These are phyloP conservation scores for Cordyceps militaris DNA, from an alignment of 2,329 filamentous ascomycete species.

Conservation along the genomic window DNA sequence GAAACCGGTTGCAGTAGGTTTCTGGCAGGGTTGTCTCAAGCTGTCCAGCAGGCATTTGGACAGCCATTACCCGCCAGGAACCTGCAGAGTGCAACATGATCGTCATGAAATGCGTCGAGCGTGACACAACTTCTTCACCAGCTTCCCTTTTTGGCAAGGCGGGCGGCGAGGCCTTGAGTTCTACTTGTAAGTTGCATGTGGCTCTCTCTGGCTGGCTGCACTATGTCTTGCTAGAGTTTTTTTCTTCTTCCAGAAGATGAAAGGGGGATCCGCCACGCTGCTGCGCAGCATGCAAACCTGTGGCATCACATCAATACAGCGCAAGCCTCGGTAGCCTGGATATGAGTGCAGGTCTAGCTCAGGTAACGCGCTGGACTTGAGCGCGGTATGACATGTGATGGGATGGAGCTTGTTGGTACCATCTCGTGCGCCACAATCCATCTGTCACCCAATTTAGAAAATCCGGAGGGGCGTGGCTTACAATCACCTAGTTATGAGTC, in stretches of 20 bases:
- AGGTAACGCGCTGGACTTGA: not conserved
- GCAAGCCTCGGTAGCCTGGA: slow-evolving; percentile 1
- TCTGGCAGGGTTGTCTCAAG: not conserved
- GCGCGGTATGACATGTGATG: not conserved
- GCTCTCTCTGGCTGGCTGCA: not conserved
- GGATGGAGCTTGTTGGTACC: not conserved
- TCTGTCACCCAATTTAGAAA: not conserved
- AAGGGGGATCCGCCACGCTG: not conserved
- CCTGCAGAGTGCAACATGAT: not conserved
- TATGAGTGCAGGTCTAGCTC: not conserved
- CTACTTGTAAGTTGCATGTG: not conserved
- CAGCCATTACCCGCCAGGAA: not conserved
- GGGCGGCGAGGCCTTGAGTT: not conserved
- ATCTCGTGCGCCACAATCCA: not conserved
- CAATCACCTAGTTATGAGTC: not conserved
- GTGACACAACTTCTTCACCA: not conserved
- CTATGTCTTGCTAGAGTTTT: not conserved
- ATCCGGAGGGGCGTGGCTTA: not conserved
- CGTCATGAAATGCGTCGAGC: not conserved
- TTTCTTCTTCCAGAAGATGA: too few species aligned
- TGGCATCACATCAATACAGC: not conserved
- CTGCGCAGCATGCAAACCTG: not conserved
- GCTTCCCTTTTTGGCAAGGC: not conserved
- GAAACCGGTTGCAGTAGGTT: not conserved
- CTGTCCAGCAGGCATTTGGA: not conserved